These are phyloP conservation scores for Avicennia marina DNA, from an alignment of 257 asterid species.

Conservation along the genomic window DNA sequence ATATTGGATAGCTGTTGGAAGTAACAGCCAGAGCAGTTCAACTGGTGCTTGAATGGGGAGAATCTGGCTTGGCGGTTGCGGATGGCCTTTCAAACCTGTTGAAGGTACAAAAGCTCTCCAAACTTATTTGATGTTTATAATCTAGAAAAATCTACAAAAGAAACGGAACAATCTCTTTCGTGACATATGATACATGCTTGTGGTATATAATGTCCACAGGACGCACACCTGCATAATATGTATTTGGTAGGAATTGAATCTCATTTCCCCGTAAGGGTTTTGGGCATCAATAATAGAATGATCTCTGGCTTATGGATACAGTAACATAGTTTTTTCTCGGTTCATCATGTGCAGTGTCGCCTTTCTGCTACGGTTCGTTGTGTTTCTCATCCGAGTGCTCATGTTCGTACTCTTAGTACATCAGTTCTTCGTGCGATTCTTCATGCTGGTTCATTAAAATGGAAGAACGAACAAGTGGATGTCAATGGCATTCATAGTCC, in stretches of 20 bases:
- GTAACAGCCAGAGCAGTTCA: slow-evolving; percentile 93
- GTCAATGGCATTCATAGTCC: slow-evolving; percentile 35
- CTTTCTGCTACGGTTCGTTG: slow-evolving; percentile 88
- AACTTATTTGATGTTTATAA: neutral
- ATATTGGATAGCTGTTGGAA: slow-evolving; percentile 67
- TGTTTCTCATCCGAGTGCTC: slow-evolving; percentile 93
- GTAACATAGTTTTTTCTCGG: slow-evolving; percentile 10
- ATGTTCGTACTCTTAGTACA: slow-evolving; percentile 91
- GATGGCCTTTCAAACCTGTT: slow-evolving; percentile 87
- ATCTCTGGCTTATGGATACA: neutral
- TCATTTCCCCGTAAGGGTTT: neutral
- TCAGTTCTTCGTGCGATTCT: slow-evolving; percentile 90
- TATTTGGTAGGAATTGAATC: neutral
- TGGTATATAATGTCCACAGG: neutral
- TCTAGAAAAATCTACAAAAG: neutral
- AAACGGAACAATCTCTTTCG: slow-evolving; percentile 3
- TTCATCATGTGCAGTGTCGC: slow-evolving; percentile 64
- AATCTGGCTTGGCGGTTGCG: slow-evolving; percentile 80
- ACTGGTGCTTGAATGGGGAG: slow-evolving; percentile 92
- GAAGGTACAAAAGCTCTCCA: slow-evolving; percentile 48
- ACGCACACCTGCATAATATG: neutral
- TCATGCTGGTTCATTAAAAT: slow-evolving; percentile 46
- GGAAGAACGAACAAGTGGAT: slow-evolving; percentile 31
- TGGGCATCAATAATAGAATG: neutral
- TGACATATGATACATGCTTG: neutral